Percentiles rank a stretch among this genome's conserved stretches.
Evolutionary conservation across 768 basidiomycete species (phyloP).

Genomic region (Coprinopsis cinerea): DNA sequence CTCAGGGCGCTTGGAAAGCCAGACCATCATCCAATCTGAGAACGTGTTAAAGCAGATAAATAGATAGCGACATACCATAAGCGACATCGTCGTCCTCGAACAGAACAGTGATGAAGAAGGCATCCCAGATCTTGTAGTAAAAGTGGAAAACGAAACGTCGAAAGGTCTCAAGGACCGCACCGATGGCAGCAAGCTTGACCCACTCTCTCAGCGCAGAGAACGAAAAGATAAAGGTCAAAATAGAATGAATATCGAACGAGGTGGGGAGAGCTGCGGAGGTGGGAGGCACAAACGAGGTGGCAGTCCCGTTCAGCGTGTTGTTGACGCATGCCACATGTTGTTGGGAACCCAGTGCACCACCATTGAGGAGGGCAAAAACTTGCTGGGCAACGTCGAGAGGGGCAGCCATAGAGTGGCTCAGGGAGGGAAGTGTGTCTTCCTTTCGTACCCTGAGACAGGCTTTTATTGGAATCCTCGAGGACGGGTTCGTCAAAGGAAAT

Average conservation of each 20-base stretch:
- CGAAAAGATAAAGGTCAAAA: conserved; percentile 25
- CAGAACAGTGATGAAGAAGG: conserved; percentile 56
- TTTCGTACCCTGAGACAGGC: too few species aligned
- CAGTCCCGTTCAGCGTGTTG: conserved; percentile 3
- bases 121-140: conserved; percentile 40
- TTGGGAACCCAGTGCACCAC: neutral
- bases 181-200: conserved; percentile 56
- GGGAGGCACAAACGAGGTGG: too few species aligned
- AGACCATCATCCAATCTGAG: conserved; percentile 37
- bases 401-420: neutral
- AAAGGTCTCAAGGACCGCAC: conserved; percentile 53
- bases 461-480: too few species aligned
- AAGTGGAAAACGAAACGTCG: conserved; percentile 39
- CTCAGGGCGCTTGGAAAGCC: conserved; percentile 48
- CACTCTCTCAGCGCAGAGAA: conserved; percentile 57
- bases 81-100: conserved; percentile 57
- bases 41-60: neutral
- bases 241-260: neutral
- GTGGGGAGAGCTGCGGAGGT: neutral
- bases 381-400: conserved; percentile 14
- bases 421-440: too few species aligned
- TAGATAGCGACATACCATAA: conserved; percentile 39
- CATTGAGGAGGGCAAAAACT: conserved; percentile 17
- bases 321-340: conserved; percentile 12
- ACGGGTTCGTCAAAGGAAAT: too few species aligned